Base-by-base conservation (phyloP, 2,329 filamentous ascomycete species). In the Metarhizium humberi region DNA sequence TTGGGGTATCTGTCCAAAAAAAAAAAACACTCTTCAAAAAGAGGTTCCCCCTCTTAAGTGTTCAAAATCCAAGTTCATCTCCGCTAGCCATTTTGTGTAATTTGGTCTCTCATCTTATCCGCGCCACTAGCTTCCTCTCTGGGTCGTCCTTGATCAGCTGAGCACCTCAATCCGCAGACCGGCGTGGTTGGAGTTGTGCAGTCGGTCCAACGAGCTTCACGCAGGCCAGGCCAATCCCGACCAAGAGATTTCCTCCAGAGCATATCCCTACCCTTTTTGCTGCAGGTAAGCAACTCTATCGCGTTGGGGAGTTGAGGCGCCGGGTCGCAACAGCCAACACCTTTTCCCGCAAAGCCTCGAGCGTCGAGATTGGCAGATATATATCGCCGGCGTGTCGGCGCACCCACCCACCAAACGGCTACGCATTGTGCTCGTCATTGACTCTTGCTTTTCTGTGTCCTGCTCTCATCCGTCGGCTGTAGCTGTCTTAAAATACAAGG, bases 141-240 rank as follows among this genome's bases (percentile, higher is more conserved):
- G 13, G 40, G 29, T 29, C 25, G 43, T 40, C 18, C 51, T 46
- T 50, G 50, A 34, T 55, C 43, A 55, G 54, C 50, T 55, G 32
- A 34, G 32, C 32, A 11, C 34, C 38, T 52, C 29, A 3, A 46
- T 46, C 20, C 43, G 20, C n/a, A 43, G 20, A 20, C 43, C 43
- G n/a, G n/a, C 43, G 43, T 46, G 43, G 43, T 46, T 46, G 2
- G 18, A 45, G 10, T 36, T 29, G 18, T 47, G 25, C 25, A 30
- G 40, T 34, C 50, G 34, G 34, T 25, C 43, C 54, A 45, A 32
- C 54, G 25, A 42, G n/a, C 8, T 46, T 47, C 11, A 49, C 54
- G 49, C 50, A 34, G 34, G 42, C 49, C 50, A 36, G 32, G 54
- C 25, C 29, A 11, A 48, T 14, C 18, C 13, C 32, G 25, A 30